phyloP scores from a whole-genome alignment of 108 stramenopile species.

The Discostella stelligeroides region DNA sequence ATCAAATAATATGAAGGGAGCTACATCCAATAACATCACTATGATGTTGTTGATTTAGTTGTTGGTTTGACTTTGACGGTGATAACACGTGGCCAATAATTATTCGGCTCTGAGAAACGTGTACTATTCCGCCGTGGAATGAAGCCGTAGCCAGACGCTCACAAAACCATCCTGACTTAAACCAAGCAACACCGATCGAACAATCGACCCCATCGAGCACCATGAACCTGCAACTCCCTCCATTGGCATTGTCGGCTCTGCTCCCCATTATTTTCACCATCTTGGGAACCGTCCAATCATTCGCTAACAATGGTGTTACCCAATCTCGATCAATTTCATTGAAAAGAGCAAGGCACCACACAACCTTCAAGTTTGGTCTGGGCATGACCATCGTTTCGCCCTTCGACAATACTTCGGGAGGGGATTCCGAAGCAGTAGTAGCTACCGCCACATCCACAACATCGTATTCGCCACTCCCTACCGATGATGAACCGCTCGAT shows the following conservation, averaged over 20 bases:
- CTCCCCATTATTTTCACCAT: not conserved
- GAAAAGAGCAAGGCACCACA: not conserved
- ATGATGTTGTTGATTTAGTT: too few species aligned
- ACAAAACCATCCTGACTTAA: too few species aligned
- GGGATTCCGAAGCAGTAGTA: conserved; percentile 12
- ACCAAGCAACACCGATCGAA: not conserved
- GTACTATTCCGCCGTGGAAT: too few species aligned
- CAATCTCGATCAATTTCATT: not conserved
- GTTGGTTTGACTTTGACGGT: too few species aligned
- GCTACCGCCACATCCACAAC: conserved; percentile 18
- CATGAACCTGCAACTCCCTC: conserved; percentile 1
- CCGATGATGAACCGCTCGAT: conserved; percentile 69
- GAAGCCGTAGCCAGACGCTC: too few species aligned
- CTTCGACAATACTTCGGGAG: conserved; percentile 38
- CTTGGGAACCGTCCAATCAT: conserved; percentile 7
- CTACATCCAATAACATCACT: too few species aligned
- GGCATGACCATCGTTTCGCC: conserved; percentile 53
- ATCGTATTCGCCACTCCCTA: conserved; percentile 23
- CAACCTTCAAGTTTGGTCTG: not conserved
- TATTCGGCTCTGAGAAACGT: too few species aligned
- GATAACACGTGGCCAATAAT: too few species aligned
- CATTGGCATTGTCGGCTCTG: conserved; percentile 10
- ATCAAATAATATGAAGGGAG: too few species aligned
- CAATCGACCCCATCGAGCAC: not conserved
- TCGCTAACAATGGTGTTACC: conserved; percentile 2